A percentile compares a stretch with the other conserved stretches of the same genome.
Evolutionary conservation across 208 protist genomes (phyloP).

Genomic region (Leishmania aethiopica): DNA sequence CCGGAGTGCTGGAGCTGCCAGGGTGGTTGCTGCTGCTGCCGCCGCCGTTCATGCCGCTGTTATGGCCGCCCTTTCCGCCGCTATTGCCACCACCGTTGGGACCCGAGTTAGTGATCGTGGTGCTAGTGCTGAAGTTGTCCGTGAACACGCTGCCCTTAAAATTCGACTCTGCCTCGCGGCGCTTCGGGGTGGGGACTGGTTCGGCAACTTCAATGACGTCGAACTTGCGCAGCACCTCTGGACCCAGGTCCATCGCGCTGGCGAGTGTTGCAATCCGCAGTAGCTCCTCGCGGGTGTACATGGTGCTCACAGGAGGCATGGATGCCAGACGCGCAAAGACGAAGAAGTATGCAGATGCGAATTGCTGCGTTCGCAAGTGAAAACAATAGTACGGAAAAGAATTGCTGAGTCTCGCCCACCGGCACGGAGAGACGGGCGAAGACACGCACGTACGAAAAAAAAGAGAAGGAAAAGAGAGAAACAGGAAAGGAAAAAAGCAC

Average conservation of each 20-base stretch:
- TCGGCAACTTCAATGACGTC: conserved; percentile 67
- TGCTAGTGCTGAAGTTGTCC: conserved; percentile 13
- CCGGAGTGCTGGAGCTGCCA: conserved; percentile 4
- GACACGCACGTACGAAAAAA: not conserved
- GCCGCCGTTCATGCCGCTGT: conserved; percentile 20
- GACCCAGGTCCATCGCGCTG: conserved; percentile 34
- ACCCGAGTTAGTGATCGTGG: not conserved
- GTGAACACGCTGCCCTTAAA: conserved; percentile 7
- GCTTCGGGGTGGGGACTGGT: conserved; percentile 23
- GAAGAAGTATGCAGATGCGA: not conserved
- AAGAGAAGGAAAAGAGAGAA: not conserved
- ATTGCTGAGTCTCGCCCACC: not conserved
- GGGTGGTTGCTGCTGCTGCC: conserved; percentile 11
- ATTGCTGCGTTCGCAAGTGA: not conserved
- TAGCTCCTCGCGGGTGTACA: conserved; percentile 67
- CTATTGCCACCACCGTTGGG: not conserved
- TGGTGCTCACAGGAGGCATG: conserved; percentile 32
- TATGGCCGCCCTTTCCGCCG: not conserved
- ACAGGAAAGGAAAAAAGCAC: not conserved
- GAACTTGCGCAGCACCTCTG: conserved; percentile 58
- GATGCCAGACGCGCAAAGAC: not conserved
- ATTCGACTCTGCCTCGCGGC: conserved; percentile 34
- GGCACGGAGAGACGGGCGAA: not conserved
- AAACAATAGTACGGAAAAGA: not conserved
- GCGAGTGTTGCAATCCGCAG: conserved; percentile 45